Base-by-base conservation (phyloP, 352 stramenopile species). In the Plasmopara halstedii region DNA sequence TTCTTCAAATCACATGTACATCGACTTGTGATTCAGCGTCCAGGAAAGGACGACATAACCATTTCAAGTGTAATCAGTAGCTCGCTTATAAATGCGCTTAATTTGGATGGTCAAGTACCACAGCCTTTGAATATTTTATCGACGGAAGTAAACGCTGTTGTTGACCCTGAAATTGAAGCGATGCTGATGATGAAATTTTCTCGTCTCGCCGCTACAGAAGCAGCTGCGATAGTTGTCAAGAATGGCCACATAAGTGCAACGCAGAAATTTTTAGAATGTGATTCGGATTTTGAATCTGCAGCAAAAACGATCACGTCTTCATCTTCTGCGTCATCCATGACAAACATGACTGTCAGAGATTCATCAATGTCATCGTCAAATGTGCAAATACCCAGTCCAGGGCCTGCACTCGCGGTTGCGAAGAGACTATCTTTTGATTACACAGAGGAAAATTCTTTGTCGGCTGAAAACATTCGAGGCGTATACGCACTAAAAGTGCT, bases 11-110 rank as follows among this genome's bases (percentile, higher is more conserved):
- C 71, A 7, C 74, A 86, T 50, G 48, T 84, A 5, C 76, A 88
- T 29, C 70, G 74, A 48, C 60, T 89, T 21, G 81, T 68, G 7
- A 85, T 89, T 33, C 70, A 85, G 15, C 70, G 69, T 10, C 70
- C 72, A 18, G 77, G 73, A 25, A 61, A 83, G 36, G 70, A 83
- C n/a, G 68, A 70, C 37, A 85, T 89, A 21, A 84, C 70, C 3
- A 89, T 89, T 44, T 84, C 77, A 9, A 85, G 77, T 49, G 59
- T 83, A n/a, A 82, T 89, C 33, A 72, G 63, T 34, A 68, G 66
- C 3, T 60, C 72, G 1, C 43, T 88, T 17, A 58, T 88, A 51
- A 62, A 80, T 15, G 53, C 71, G 13, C 43, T 69, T 1, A 58
- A 59, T 20, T 38, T 67, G 19, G 49, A 66, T 33, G 48, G 36